Evolutionary conservation across 495 filamentous ascomycete genomes (phyloP).

Genomic region (Hypomontagnella submonticulosa): DNA sequence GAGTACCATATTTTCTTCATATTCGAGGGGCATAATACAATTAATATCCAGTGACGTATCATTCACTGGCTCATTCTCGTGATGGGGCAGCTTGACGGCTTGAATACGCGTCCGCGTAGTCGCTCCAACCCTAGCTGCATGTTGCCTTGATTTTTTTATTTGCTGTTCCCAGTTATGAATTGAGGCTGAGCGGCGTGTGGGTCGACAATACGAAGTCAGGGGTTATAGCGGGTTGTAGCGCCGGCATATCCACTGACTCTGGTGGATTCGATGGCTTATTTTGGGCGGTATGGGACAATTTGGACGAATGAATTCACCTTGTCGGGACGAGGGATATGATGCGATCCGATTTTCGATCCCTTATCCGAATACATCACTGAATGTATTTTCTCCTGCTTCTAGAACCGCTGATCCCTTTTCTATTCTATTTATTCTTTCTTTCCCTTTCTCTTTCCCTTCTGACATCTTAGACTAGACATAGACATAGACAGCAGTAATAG

Average conservation of each 20-base stretch:
- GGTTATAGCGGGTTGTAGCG: conserved; percentile 35
- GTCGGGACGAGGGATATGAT: conserved; percentile 37
- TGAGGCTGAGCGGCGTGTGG: conserved; percentile 44
- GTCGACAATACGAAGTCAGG: conserved; percentile 37
- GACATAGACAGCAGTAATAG: conserved; percentile 18
- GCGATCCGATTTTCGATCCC: conserved; percentile 44
- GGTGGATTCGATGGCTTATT: conserved; percentile 5
- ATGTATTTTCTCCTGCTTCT: conserved; percentile 24
- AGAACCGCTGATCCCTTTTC: conserved; percentile 39
- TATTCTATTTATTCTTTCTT: conserved; percentile 22
- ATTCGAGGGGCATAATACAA: no score
- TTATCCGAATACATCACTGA: conserved; percentile 19
- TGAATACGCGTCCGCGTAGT: conserved; percentile 18
- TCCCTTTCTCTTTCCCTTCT: conserved; percentile 3
- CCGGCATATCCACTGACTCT: conserved; percentile 32
- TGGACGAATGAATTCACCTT: conserved; percentile 16
- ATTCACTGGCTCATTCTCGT: neutral
- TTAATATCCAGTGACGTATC: no score
- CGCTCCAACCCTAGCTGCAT: conserved; percentile 25
- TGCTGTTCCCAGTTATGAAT: conserved; percentile 22
- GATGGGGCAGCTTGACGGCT: neutral
- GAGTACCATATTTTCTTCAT: no score
- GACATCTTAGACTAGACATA: conserved; percentile 1
- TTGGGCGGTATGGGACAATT: no score
- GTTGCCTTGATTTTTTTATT: conserved; percentile 19